Base-by-base conservation (phyloP, 73 alveolate species). In the Diophrys appendiculata region DNA sequence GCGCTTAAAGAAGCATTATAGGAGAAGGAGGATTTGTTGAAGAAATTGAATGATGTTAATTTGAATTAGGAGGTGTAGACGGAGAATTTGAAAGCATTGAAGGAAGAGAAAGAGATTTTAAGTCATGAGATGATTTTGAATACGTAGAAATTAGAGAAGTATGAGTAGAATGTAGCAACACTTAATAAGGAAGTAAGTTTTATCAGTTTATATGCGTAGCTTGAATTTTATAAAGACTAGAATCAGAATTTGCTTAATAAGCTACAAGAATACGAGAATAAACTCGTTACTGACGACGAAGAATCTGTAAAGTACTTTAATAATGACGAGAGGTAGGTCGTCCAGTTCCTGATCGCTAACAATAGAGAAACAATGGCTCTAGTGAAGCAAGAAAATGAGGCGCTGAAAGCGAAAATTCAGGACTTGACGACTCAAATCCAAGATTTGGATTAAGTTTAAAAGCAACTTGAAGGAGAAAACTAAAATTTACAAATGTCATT, bases 381-480 rank as follows among this genome's bases (percentile, higher is more conserved):
- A 43, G 18, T 43, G n/a, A 43, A 43, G 18, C 18, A 5, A 11
- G 60, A 43, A 18, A 43, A 43, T 43, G 60, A 43, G 14, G 54
- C 43, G 69, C 81, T 3, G 72, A 72, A 52, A 30, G 25, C 5
- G 78, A 70, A 30, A 13, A 33, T 1, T n/a, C 18, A 30, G 34
- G 34, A 30, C 67, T 70, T 33, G 34, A 70, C 55, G 34, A 70
- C 31, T 64, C n/a, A n/a, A n/a, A n/a, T n/a, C n/a, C n/a, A n/a
- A n/a, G n/a, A n/a, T n/a, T n/a, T n/a, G n/a, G n/a, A n/a, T n/a
- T n/a, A n/a, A n/a, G n/a, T n/a, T n/a, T n/a, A n/a, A n/a, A n/a
- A n/a, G n/a, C n/a, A n/a, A n/a, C n/a, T n/a, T n/a, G n/a, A n/a
- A n/a, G n/a, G n/a, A n/a, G n/a, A n/a, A n/a, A n/a, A n/a, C n/a